These are phyloP conservation scores for Arthrobotrys iridis DNA, from an alignment of 2,329 filamentous ascomycete genomes.

Conservation along the genomic window DNA sequence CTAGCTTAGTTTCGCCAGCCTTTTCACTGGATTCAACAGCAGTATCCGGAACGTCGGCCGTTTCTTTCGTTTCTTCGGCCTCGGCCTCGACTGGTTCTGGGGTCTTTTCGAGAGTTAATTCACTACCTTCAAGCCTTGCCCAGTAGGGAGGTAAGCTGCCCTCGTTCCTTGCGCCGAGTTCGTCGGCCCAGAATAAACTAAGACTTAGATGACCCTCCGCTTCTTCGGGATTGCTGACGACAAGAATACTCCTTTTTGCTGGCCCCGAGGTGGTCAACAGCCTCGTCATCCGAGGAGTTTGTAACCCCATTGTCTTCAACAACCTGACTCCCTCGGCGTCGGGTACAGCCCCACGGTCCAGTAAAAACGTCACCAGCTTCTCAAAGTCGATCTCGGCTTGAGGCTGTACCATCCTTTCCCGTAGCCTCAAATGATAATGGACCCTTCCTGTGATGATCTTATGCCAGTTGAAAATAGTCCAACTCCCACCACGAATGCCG, in stretches of 20 bases:
- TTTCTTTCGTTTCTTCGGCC: conserved; percentile 8
- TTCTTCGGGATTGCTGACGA: conserved; percentile 69
- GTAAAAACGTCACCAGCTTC: conserved; percentile 70
- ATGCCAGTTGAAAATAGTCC: conserved; percentile 75
- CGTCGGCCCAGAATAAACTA: conserved; percentile 68
- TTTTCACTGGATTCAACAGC: conserved; percentile 37
- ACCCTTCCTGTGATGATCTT: conserved; percentile 71
- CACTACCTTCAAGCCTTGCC: conserved; percentile 59
- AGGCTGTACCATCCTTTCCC: conserved; percentile 64
- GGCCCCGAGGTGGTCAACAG: conserved; percentile 68
- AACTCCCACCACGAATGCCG: conserved; percentile 70
- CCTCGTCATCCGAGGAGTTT: conserved; percentile 70
- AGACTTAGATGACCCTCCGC: conserved; percentile 71
- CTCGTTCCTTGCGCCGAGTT: conserved; percentile 67
- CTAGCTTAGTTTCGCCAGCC: conserved; percentile 6
- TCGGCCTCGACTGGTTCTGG: conserved; percentile 56
- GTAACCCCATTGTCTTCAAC: conserved; percentile 69
- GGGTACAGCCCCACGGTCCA: conserved; percentile 72
- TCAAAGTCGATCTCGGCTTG: conserved; percentile 68
- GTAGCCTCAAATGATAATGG: conserved; percentile 65
- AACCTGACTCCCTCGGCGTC: conserved; percentile 70
- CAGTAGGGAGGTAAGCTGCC: conserved; percentile 70
- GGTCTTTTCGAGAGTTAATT: conserved; percentile 56
- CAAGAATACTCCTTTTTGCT: conserved; percentile 65
- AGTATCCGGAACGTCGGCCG: conserved; percentile 21